phyloP scores from a whole-genome alignment of 2,329 filamentous ascomycete genomes.

The Colletotrichum tropicicola region DNA sequence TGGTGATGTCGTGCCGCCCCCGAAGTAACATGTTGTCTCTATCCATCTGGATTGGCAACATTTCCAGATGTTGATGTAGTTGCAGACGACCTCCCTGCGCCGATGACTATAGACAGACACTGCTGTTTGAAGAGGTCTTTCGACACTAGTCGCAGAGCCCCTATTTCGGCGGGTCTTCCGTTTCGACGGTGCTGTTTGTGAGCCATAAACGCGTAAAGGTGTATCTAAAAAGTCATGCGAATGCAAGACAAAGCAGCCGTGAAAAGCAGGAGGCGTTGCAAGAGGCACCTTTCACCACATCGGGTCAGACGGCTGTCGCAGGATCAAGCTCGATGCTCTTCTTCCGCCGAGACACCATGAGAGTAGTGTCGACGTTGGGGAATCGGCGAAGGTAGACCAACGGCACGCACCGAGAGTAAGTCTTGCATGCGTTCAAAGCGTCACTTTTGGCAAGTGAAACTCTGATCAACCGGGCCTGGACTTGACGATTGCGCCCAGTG shows the following conservation, averaged over 20 bases:
- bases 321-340: neutral
- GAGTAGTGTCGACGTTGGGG: neutral
- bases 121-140: no score
- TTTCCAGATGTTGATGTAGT: no score
- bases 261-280: neutral
- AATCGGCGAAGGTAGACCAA: neutral
- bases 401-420: neutral
- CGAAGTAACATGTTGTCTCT: no score
- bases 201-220: neutral
- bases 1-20: no score
- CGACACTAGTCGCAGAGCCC: no score
- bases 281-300: neutral
- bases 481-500: conserved; percentile 19
- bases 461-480: conserved; percentile 1
- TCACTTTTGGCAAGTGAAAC: conserved; percentile 22
- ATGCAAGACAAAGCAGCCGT: neutral
- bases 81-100: no score
- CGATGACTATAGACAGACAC: no score
- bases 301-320: neutral
- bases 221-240: neutral
- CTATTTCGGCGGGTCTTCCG: no score
- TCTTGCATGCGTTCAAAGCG: conserved; percentile 23
- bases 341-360: conserved; percentile 1
- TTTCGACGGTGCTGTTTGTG: neutral
- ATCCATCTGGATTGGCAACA: no score